These are phyloP conservation scores for Tuber magnatum DNA, from an alignment of 495 filamentous ascomycete species.

Conservation along the genomic window DNA sequence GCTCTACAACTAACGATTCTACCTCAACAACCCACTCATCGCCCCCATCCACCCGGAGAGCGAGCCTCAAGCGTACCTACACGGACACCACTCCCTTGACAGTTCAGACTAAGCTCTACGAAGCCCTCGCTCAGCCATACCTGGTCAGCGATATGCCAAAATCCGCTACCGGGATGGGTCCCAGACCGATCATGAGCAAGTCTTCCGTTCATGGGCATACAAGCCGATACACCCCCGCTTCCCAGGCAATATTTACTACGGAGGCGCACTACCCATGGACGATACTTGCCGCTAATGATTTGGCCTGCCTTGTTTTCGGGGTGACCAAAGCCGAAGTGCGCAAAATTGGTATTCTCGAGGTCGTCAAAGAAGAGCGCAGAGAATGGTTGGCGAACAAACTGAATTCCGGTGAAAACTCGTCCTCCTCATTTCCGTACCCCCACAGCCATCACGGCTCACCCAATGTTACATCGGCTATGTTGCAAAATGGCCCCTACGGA, in stretches of 20 bases:
- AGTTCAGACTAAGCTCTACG: slow-evolving; percentile 76
- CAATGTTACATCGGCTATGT: slow-evolving; percentile 30
- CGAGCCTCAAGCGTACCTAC: slow-evolving; percentile 76
- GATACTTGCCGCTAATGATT: slow-evolving; percentile 91
- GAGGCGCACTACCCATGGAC: slow-evolving; percentile 84
- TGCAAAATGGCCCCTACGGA: slow-evolving; percentile 25
- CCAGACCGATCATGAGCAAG: slow-evolving; percentile 34
- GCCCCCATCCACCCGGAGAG: slow-evolving; percentile 53
- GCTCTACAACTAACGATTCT: slow-evolving; percentile 53
- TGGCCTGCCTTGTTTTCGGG: slow-evolving; percentile 92
- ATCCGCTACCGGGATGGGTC: slow-evolving; percentile 37
- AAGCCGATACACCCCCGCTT: slow-evolving; percentile 80
- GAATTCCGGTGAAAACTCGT: slow-evolving; percentile 45
- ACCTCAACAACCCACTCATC: slow-evolving; percentile 50
- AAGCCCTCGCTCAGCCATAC: slow-evolving; percentile 81
- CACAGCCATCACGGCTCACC: slow-evolving; percentile 45
- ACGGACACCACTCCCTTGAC: slow-evolving; percentile 68
- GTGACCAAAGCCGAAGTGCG: slow-evolving; percentile 89
- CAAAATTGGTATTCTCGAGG: slow-evolving; percentile 90
- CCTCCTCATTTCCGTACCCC: slow-evolving; percentile 43
- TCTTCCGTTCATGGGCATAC: slow-evolving; percentile 68
- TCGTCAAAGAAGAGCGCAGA: slow-evolving; percentile 78
- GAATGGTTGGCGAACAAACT: slow-evolving; percentile 88
- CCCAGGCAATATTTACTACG: slow-evolving; percentile 94
- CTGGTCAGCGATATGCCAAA: slow-evolving; percentile 47